A percentile compares a stretch with the other conserved stretches of the same genome.
Evolutionary conservation across 2,329 filamentous ascomycete species (phyloP).

Genomic region (Metarhizium brunneum): DNA sequence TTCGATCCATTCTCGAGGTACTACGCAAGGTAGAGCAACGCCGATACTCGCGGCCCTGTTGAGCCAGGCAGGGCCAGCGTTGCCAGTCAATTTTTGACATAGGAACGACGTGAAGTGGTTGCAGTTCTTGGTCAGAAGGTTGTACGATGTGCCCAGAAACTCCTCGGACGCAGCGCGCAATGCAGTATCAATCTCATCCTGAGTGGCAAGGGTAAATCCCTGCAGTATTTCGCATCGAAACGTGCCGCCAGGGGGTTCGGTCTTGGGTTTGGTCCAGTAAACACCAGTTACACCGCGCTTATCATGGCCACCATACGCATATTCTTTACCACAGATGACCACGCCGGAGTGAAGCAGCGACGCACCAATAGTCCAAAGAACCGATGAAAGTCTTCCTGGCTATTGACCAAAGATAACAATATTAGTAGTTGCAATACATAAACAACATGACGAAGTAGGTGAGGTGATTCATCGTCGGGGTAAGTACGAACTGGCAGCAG

Average conservation of each 20-base stretch:
- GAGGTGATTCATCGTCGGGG: background rate
- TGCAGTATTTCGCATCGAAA: conserved; percentile 69
- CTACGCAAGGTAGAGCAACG: conserved; percentile 70
- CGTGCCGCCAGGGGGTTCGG: conserved; percentile 67
- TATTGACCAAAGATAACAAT: conserved; percentile 21
- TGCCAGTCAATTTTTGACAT: conserved; percentile 62
- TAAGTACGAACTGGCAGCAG: conserved; percentile 51
- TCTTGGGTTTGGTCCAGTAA: conserved; percentile 69
- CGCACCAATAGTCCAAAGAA: conserved; percentile 69
- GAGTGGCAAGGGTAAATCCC: conserved; percentile 63
- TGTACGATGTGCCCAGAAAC: conserved; percentile 70
- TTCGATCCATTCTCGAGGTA: conserved; percentile 73
- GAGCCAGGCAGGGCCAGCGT: conserved; percentile 63
- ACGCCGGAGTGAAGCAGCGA: conserved; percentile 77
- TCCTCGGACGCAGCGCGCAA: conserved; percentile 59
- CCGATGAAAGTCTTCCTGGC: conserved; percentile 64
- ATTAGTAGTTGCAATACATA: background rate
- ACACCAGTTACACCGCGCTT: conserved; percentile 63
- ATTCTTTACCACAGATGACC: conserved; percentile 71
- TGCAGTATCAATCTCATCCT: conserved; percentile 61
- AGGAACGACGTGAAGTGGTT: conserved; percentile 80
- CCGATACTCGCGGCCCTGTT: conserved; percentile 81
- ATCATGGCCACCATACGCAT: conserved; percentile 78
- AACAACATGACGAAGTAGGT: background rate
- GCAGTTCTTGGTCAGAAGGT: conserved; percentile 76